Evolutionary conservation across 2,329 filamentous ascomycete genomes (phyloP), one percentile per base, ranked within the genome.

Genomic region (Sclerotinia borealis): DNA sequence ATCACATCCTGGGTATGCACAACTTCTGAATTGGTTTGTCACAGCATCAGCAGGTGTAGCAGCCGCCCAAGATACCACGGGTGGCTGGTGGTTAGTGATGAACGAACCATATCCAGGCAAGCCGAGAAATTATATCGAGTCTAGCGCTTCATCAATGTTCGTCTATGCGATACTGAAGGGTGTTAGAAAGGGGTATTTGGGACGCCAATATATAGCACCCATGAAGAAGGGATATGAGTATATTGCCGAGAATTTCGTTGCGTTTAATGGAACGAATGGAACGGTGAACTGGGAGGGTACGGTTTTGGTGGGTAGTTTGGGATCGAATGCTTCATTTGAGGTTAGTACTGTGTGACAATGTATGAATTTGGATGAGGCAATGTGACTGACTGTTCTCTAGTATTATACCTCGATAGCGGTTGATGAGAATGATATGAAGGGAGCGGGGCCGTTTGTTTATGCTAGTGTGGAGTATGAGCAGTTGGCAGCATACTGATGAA

Each of bases 201-300:
- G 60, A 13, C 31, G 34, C 9, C 22, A 62, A 41, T 69, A 65
- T 59, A 15, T 67, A 19, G 49, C 48, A n/a, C 65, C 66, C 5
- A 65, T 68, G 25, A 59, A 63, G n/a, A 67, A 59, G 19, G 70
- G 65, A 8, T 70, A 68, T 61, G 55, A 67, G 27, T 67, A 63
- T 47, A 29, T 71, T 56, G 61, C 67, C 4, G 60, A 69, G 15
- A 69, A 63, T 25, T 70, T 68, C 31, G 64, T 69, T 4, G 59
- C 59, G 2, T 51, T 37, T 11, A 63, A 61, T 60, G 61, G 51
- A 13, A 62, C 51, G 15, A 41, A 62, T 51, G 67, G 64, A 1
- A 67, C 65, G 1, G 54, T 70, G 41, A 64, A 70, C 59, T 71
- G 68, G 69, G 63, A 67, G 11, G 68, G 69, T 4, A 70, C 68